Evolutionary conservation across 345 rosid genomes (phyloP).

Genomic region (Excoecaria cochinchinensis): DNA sequence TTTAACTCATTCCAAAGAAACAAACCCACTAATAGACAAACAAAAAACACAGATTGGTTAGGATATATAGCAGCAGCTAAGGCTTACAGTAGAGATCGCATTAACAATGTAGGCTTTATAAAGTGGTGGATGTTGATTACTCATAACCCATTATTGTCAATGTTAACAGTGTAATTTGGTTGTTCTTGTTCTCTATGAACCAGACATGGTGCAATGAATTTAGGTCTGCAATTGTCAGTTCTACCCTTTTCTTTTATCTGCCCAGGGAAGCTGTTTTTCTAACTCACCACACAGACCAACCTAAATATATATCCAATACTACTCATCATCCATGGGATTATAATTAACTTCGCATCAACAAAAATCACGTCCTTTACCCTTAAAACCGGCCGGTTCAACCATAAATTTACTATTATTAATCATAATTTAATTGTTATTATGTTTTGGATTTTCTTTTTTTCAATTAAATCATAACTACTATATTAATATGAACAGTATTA

Average conservation of each 20-base stretch:
- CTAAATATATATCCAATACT: background rate
- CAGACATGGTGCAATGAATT: slow-evolving; percentile 22
- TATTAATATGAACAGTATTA: no score
- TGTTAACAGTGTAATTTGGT: slow-evolving; percentile 1
- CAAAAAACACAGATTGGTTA: slow-evolving; percentile 10
- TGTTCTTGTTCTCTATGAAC: slow-evolving; percentile 29
- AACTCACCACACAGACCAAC: no score
- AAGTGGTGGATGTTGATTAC: slow-evolving; percentile 18
- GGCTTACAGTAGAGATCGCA: background rate
- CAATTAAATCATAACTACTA: no score
- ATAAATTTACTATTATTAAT: no score
- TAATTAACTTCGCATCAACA: slow-evolving; percentile 27
- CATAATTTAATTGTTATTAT: no score
- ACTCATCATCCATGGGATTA: slow-evolving; percentile 20
- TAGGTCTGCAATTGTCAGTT: slow-evolving; percentile 14
- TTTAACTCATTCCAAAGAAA: slow-evolving; percentile 37
- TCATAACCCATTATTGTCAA: background rate
- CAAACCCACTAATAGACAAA: slow-evolving; percentile 15
- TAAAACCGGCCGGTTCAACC: no score
- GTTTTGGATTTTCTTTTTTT: no score
- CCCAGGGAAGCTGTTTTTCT: background rate
- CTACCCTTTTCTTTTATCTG: background rate
- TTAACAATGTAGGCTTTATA: slow-evolving; percentile 5
- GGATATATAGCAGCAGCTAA: slow-evolving; percentile 13
- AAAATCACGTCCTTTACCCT: slow-evolving; percentile 27